These are phyloP conservation scores for Neurospora sp. DNA, from an alignment of 495 filamentous ascomycete species.

Conservation along the genomic window DNA sequence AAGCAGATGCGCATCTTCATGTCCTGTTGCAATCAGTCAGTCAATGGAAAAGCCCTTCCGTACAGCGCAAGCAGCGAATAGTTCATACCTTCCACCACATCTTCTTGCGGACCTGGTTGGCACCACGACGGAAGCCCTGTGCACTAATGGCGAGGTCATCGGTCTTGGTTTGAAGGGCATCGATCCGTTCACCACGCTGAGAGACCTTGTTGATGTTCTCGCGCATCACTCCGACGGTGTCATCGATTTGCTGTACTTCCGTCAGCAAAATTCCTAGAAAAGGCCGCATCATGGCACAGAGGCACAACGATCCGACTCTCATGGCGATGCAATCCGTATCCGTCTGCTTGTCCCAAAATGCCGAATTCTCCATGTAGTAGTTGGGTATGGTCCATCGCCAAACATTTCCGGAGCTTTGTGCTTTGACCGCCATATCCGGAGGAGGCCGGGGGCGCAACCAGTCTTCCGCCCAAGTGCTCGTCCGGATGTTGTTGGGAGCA, in stretches of 20 bases:
- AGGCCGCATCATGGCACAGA: neutral
- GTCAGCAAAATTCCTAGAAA: constrained; percentile 5
- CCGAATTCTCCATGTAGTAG: neutral
- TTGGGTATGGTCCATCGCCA: neutral
- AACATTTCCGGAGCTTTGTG: neutral
- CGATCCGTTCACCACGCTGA: constrained; percentile 82
- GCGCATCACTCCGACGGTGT: constrained; percentile 84
- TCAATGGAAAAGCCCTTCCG: neutral
- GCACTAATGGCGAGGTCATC: constrained; percentile 84
- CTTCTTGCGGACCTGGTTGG: constrained; percentile 89
- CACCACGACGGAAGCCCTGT: constrained; percentile 88
- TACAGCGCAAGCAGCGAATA: neutral
- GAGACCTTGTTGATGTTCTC: constrained; percentile 91
- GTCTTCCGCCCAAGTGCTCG: neutral
- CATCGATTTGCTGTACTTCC: constrained; percentile 77
- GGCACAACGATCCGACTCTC: neutral
- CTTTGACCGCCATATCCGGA: neutral
- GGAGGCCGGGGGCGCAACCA: neutral
- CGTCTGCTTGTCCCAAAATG: neutral
- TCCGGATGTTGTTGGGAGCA: neutral
- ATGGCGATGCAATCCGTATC: neutral
- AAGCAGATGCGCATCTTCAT: constrained; percentile 99
- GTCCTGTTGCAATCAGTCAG: constrained; percentile 37
- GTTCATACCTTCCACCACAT: constrained; percentile 53
- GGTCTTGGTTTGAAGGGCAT: constrained; percentile 90